Conservation (phyloP, 2,329 filamentous ascomycete species). For the Periglandula ipomoeae region DNA sequence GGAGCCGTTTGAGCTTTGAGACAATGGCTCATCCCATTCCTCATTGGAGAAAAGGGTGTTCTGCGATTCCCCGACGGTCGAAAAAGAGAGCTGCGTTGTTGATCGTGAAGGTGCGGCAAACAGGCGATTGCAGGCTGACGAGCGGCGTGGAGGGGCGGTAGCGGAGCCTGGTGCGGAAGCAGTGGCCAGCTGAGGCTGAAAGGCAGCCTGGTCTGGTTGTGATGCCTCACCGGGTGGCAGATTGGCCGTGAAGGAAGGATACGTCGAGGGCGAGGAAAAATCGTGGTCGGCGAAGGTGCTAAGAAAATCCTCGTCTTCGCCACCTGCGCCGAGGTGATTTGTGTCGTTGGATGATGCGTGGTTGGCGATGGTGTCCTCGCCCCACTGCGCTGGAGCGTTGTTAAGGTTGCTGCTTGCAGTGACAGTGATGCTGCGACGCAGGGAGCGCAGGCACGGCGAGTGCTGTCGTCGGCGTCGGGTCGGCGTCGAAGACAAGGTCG, state of each 20-base stretch:
- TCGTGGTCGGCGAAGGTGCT: conserved; percentile 18
- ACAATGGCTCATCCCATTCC: conserved; percentile 17
- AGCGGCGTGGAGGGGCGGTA: conserved; percentile 8
- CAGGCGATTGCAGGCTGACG: conserved; percentile 9
- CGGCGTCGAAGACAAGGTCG: conserved; percentile 1
- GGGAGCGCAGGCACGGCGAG: neutral
- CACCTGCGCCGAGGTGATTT: neutral
- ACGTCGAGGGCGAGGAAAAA: conserved; percentile 28
- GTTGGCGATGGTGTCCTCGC: conserved; percentile 8
- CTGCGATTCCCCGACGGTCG: conserved; percentile 16
- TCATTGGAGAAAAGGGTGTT: conserved; percentile 19
- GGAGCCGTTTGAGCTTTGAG: conserved; percentile 18
- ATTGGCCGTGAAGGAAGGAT: conserved; percentile 19
- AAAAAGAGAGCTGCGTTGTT: conserved; percentile 12
- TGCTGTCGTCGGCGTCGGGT: neutral
- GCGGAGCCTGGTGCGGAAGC: conserved; percentile 5
- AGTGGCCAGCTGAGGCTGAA: conserved; percentile 7
- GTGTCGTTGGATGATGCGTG: neutral
- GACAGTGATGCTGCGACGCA: neutral
- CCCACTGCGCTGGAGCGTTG: conserved; percentile 7
- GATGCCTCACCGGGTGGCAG: neutral
- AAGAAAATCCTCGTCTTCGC: conserved; percentile 17
- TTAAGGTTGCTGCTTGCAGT: neutral
- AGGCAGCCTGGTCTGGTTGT: conserved; percentile 4
- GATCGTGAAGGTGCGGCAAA: conserved; percentile 15